Evolutionary conservation across 1,284 basidiomycete species (phyloP), one percentile per base, ranked within the genome.

Genomic region (Sporisorium reilianum): DNA sequence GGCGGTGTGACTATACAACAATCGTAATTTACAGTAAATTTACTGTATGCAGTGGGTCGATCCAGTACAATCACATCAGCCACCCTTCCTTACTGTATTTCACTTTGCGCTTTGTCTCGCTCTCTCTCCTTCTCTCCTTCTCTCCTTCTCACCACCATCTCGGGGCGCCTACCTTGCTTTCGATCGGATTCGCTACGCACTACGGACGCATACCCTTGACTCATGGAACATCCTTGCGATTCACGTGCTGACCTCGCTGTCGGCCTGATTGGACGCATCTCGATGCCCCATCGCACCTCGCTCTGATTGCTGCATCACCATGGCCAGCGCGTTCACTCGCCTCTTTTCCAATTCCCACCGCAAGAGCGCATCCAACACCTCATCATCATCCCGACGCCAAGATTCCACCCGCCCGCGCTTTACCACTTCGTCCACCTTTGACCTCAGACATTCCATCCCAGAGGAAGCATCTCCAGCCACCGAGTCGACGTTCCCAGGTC

Each of bases 311-410:
- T 51, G 51, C 46, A 25, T 2, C 38, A 36, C 14, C 36, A 71
- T 71, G 68, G 68, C 68, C 1, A 71, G 68, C 55, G 68, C 68
- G 0, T 71, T 64, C 68, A 57, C 68, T 25, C 58, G 59, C 51
- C 62, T 71, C 54, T 71, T 71, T 38, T 58, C 59, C 34, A 58
- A 62, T 2, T 55, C 61, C 5, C 58, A 71, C 18, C 68, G 68
- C 46, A 71, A 71, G 40, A 51, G 57, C 6, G 41, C 45, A 26
- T 57, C 54, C 48, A 60, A 36, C 48, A 30, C 60, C 12, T 60
- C 59, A 6, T 58, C 58, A 16, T 51, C 64, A 41, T n/a, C n/a
- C n/a, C 59, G 65, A 41, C 65, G 52, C 28, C 65, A 62, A 22
- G 65, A 68, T 20, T 23, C 65, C 18, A 25, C 52, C 22, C 53